Evolutionary conservation across 2,329 filamentous ascomycete species (phyloP), one percentile per base, ranked within the genome.

Genomic region (Aspergillus transmontanensis): DNA sequence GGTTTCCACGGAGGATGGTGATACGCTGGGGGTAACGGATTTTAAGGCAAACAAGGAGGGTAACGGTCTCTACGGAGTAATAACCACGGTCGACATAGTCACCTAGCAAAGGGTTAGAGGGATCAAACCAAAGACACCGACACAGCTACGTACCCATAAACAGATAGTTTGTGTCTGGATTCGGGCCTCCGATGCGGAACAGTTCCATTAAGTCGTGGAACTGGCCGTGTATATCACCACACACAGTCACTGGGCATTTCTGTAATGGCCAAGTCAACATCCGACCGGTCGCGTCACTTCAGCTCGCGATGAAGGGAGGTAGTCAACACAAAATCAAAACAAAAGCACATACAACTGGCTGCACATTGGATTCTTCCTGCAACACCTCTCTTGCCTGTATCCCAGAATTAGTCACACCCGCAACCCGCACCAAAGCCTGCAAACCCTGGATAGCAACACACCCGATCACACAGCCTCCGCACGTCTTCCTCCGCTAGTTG

Each of bases 191-290:
- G 79, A 99, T 98, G 84, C 96, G 96, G 87, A 99, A 99, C 59
- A 99, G 88, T 83, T 99, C 95, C 93, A 99, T 98, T 80, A 99
- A 83, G 77, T 99, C 95, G 81, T 98, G 94, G 80, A 98, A 98
- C 82, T 99, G 95, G 70, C 95, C 95, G 81, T 99, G 95, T 78
- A 99, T 99, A 82, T 99, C 95, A 79, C 95, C 95, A 80, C 95
- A 98, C 66, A 99, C 95, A 61, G 95, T 99, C 70, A 98, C 95
- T 51, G 95, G 95, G 79, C 94, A 98, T 94, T 97, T 97, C 91
- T 94, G 71, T 60, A 70, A 41, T 66, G 56, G 66, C 67, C 6
- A 63, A 70, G 71, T 70, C 69, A 64, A 59, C 67, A 53, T 57
- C 41, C 26, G 48, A 32, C 48, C 48, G 48, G 48, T 51, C 26